Evolutionary conservation across 768 basidiomycete genomes (phyloP), one percentile per base, ranked within the genome.

Genomic region (Russula emetica): DNA sequence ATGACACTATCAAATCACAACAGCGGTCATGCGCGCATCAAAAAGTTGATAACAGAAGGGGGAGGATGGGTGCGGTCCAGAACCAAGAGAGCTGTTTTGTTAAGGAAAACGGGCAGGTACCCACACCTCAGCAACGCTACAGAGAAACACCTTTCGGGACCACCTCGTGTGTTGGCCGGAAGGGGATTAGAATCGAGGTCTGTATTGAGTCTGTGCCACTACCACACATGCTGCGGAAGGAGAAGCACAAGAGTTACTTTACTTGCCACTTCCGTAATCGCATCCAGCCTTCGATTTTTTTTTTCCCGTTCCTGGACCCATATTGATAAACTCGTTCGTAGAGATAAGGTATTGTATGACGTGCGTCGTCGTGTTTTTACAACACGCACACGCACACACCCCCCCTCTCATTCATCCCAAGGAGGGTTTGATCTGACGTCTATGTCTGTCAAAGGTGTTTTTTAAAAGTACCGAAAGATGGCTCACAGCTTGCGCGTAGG

Each of bases 261-360:
- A 44, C 52, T 36, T 61, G 24, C 42, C 54, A 6, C 16, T 61
- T 61, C 34, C 60, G 60, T 61, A 34, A 61, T 30, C 1, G 22
- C 42, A 18, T 47, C 18, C 53, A 36, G n/a, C n/a, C 44, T 13
- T 24, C 38, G 36, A 36, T 52, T 40, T 28, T n/a, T 22, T 22
- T 3, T 61, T 9, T 22, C 5, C 34, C 20, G 52, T 61, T 55
- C 60, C 60, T 61, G 60, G n/a, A 36, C 34, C 44, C 16, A 38
- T 61, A 34, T 38, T 26, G 60, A 61, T 55, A 44, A 26, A 47
- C 53, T 32, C 52, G 32, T 24, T 28, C 5, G 30, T 6, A 47
- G 44, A 45, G 60, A 61, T 61, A 61, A 55, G 60, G 36, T n/a
- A 36, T 2, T 45, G 28, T 13, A 61, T 61, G 60, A 61, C 53